Evolutionary conservation across 2,329 filamentous ascomycete genomes (phyloP), one percentile per base, ranked within the genome.

Genomic region (Fusarium sp.): DNA sequence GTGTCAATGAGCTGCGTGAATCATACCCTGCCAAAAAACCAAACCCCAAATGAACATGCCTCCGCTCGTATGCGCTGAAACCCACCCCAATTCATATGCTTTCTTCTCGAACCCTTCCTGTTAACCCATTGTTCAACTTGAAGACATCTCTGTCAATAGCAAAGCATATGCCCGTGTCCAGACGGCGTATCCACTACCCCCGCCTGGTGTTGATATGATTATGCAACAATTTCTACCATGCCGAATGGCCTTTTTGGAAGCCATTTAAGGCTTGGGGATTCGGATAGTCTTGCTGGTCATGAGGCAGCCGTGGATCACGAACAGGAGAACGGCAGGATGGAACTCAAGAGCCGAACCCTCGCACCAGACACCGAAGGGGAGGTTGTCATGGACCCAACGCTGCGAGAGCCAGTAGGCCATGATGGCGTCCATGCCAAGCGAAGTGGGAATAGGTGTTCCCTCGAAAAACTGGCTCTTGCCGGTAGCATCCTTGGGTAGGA

Each of bases 391-490:
- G 44, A 95, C 85, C 92, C 92, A 95, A 65, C 91, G 91, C 70
- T 93, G 85, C 56, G 86, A 89, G 28, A 96, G 87, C 91, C 94
- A 98, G 81, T 91, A 97, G 28, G 91, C 92, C 92, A 98, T 97
- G 58, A 97, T 74, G 15, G 85, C 88, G 65, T 93, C 93, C 70
- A 97, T 89, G 3, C 86, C 89, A 23, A 98, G 83, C 23, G 92
- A 94, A 4, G 94, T 98, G 2, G 96, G 96, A 74, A 98, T 97
- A 1, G 96, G 96, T 0, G 95, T 97, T 72, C 96, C 96, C 81
- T 99, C 96, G 73, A 99, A 99, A 82, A 97, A 99, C 76, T 91
- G 88, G 61, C 92, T 93, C 83, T 99, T 99, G 71, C 96, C 96
- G 1, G 87, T 88, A 47, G 89, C 91, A 77, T 99, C 96, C 81